phyloP scores from a whole-genome alignment of 257 asterid species.

The Rauvolfia tetraphylla region DNA sequence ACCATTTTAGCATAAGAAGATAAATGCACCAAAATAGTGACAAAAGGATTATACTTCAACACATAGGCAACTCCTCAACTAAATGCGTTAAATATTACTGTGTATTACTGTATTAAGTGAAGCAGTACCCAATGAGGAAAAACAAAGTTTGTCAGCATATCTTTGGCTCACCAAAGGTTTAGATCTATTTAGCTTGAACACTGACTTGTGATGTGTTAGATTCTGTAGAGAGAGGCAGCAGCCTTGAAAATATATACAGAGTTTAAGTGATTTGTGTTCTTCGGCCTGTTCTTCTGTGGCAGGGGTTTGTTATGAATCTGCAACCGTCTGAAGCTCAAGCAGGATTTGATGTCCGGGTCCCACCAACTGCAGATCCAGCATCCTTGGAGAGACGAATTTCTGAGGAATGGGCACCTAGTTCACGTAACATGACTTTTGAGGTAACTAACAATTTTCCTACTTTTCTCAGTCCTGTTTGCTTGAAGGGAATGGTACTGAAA shows the following conservation, averaged over 20 bases:
- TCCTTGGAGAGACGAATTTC: slow-evolving; percentile 80
- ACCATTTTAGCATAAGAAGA: neutral
- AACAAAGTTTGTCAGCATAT: neutral
- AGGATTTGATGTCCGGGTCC: slow-evolving; percentile 92
- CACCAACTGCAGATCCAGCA: slow-evolving; percentile 71
- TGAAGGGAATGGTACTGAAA: neutral
- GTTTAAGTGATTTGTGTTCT: neutral
- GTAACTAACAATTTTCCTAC: slow-evolving; percentile 29
- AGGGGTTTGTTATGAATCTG: slow-evolving; percentile 97
- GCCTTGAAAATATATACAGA: neutral
- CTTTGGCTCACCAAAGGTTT: neutral
- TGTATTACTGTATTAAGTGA: neutral
- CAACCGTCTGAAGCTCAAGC: slow-evolving; percentile 99
- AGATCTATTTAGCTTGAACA: neutral
- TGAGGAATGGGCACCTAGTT: slow-evolving; percentile 97
- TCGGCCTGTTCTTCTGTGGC: slow-evolving; percentile 16
- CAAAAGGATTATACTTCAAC: neutral
- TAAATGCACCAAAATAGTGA: neutral
- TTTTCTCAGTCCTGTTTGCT: neutral
- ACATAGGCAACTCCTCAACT: neutral
- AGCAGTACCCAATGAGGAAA: neutral
- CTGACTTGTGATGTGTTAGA: neutral
- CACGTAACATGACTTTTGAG: slow-evolving; percentile 91
- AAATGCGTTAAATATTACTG: neutral
- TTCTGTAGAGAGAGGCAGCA: neutral